phyloP scores from a whole-genome alignment of 2,329 filamentous ascomycete genomes.

The Mycosphaerella arachidis region DNA sequence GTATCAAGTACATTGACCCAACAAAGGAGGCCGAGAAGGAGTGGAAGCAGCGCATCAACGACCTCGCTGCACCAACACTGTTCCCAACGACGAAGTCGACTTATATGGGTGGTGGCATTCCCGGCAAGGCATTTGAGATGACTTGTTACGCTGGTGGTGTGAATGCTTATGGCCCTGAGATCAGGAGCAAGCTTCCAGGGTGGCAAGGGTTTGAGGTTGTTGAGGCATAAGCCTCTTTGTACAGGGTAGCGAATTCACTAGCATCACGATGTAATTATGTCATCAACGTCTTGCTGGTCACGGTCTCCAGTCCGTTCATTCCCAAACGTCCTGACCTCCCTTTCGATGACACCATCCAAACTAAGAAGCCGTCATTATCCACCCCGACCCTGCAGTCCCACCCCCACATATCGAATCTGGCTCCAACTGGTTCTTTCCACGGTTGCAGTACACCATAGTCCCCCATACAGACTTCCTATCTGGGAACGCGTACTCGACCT shows the following conservation, averaged over 20 bases:
- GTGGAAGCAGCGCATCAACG: constrained; percentile 30
- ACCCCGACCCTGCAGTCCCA: too few species aligned
- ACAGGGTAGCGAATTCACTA: not conserved
- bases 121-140: constrained; percentile 28
- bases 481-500: not conserved
- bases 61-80: constrained; percentile 23
- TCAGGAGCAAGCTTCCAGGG: constrained; percentile 19
- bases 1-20: constrained; percentile 26
- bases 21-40: constrained; percentile 26
- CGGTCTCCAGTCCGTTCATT: not conserved
- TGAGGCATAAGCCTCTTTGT: constrained; percentile 15
- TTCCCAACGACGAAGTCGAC: constrained; percentile 27
- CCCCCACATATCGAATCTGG: not conserved
- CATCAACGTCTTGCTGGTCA: not conserved
- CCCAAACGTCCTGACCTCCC: too few species aligned
- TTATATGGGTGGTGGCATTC: constrained; percentile 29
- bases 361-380: not conserved
- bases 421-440: too few species aligned
- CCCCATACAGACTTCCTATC: not conserved
- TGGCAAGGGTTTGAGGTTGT: constrained; percentile 27
- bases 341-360: too few species aligned
- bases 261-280: not conserved
- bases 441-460: not conserved
- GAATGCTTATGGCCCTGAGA: constrained; percentile 26
- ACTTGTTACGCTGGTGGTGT: constrained; percentile 30